Evolutionary conservation across 768 basidiomycete genomes (phyloP).

Genomic region (Collybia mongolica): DNA sequence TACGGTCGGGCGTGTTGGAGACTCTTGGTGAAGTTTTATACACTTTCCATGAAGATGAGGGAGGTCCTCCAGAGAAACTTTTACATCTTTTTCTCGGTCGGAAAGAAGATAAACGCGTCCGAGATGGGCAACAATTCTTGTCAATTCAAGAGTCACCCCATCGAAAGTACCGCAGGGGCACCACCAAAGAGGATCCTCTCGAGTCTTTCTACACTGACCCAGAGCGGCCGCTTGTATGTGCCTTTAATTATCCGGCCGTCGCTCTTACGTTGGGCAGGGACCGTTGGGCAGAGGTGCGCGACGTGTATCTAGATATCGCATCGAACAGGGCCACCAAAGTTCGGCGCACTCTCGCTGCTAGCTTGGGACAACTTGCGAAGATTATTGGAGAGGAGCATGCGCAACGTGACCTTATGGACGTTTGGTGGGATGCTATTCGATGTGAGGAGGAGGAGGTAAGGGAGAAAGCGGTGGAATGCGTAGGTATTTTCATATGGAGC

Average conservation of each 20-base stretch:
- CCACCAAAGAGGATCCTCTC: constrained; percentile 15
- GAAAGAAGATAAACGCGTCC: constrained; percentile 37
- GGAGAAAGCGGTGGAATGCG: constrained; percentile 65
- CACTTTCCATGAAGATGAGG: constrained; percentile 65
- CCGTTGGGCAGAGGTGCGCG: constrained; percentile 74
- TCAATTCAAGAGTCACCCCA: background rate
- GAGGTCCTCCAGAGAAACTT: constrained; percentile 73
- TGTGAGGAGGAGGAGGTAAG: constrained; percentile 70
- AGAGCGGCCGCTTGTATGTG: constrained; percentile 74
- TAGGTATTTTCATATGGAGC: constrained; percentile 54
- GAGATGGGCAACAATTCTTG: constrained; percentile 32
- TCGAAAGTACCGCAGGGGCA: background rate
- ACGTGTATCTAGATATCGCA: constrained; percentile 65
- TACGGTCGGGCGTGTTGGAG: constrained; percentile 81
- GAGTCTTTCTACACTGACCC: constrained; percentile 61
- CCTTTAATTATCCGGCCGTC: constrained; percentile 92
- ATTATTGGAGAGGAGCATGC: constrained; percentile 77
- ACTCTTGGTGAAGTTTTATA: constrained; percentile 87
- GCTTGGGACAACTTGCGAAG: constrained; percentile 84
- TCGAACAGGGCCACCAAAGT: constrained; percentile 62
- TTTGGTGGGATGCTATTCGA: constrained; percentile 65
- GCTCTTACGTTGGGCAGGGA: constrained; percentile 73
- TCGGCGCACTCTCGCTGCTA: constrained; percentile 80
- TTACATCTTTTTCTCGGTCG: constrained; percentile 76
- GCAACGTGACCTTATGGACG: constrained; percentile 61